Conservation (phyloP, 257 asterid genomes). For the Striga asiatica region DNA sequence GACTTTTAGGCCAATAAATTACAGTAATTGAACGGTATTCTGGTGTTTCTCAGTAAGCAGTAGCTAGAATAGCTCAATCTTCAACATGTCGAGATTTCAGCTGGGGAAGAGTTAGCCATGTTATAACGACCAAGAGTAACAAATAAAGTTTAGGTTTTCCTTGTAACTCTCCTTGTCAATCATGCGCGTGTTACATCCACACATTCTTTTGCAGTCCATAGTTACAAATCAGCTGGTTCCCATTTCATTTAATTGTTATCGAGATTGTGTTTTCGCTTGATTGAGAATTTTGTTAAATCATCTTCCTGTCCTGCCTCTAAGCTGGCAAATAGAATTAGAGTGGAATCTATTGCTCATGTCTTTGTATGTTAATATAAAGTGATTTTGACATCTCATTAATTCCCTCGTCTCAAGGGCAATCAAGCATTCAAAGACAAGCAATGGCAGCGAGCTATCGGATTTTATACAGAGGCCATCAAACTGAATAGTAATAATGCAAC, state of each 20-base stretch:
- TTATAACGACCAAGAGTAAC: too few relatives aligned
- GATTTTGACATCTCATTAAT: constrained; percentile 2
- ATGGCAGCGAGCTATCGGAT: constrained; percentile 81
- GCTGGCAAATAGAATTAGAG: constrained; percentile 2
- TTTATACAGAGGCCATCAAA: constrained; percentile 86
- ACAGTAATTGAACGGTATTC: not conserved
- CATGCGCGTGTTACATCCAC: constrained; percentile 2
- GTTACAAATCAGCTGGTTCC: not conserved
- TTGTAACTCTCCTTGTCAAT: not conserved
- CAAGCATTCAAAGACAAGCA: constrained; percentile 89
- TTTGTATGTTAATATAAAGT: not conserved
- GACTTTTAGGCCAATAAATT: constrained; percentile 4
- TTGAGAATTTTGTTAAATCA: not conserved
- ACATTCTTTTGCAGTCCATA: not conserved
- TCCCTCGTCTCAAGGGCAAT: constrained; percentile 46
- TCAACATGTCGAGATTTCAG: not conserved
- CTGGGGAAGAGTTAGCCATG: not conserved
- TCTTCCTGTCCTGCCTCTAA: constrained; percentile 4
- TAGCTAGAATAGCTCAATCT: not conserved
- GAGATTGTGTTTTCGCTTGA: constrained; percentile 6
- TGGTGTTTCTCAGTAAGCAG: not conserved
- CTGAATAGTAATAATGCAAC: constrained; percentile 74
- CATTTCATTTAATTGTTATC: not conserved
- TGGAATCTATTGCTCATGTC: constrained; percentile 6
- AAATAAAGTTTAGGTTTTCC: not conserved